Conservation (phyloP, 1,139 yeast species). For the Yamadazyma dushanensis region DNA sequence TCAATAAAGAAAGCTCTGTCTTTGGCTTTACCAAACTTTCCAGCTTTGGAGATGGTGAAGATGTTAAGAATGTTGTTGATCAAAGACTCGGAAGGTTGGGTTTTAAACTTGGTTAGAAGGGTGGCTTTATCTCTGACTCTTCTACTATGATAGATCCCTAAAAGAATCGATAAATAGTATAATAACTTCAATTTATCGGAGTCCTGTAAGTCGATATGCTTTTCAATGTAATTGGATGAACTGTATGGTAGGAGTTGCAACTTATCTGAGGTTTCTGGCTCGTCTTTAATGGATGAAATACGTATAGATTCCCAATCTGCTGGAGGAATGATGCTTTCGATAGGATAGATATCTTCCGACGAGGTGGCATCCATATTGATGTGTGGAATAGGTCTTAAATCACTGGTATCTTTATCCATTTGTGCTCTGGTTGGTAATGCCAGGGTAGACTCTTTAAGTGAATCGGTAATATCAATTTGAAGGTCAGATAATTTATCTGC, state of each 20-base stretch:
- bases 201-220: conserved; percentile 50
- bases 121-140: conserved; percentile 61
- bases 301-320: conserved; percentile 66
- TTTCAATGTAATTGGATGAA: conserved; percentile 21
- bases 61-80: conserved; percentile 72
- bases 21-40: conserved; percentile 70
- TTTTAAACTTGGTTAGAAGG: conserved; percentile 56
- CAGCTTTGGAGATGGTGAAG: conserved; percentile 66
- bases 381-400: conserved; percentile 81
- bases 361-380: conserved; percentile 74
- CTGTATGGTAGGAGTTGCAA: conserved; percentile 62
- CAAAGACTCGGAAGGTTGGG: conserved; percentile 68
- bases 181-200: conserved; percentile 64
- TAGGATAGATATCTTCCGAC: conserved; percentile 80
- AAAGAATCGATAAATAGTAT: conserved; percentile 73
- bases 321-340: conserved; percentile 67
- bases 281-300: conserved; percentile 55
- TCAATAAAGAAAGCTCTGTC: conserved; percentile 75
- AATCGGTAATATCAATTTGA: conserved; percentile 80
- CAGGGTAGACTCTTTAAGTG: conserved; percentile 69
- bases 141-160: conserved; percentile 78
- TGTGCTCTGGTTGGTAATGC: conserved; percentile 70
- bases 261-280: conserved; percentile 47
- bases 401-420: conserved; percentile 51
- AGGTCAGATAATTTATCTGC: conserved; percentile 72